A percentile compares a stretch with the other conserved stretches of the same genome.
These are phyloP conservation scores for Blastobotrys petasosporus DNA, from an alignment of 1,139 yeast species.

Conservation along the genomic window DNA sequence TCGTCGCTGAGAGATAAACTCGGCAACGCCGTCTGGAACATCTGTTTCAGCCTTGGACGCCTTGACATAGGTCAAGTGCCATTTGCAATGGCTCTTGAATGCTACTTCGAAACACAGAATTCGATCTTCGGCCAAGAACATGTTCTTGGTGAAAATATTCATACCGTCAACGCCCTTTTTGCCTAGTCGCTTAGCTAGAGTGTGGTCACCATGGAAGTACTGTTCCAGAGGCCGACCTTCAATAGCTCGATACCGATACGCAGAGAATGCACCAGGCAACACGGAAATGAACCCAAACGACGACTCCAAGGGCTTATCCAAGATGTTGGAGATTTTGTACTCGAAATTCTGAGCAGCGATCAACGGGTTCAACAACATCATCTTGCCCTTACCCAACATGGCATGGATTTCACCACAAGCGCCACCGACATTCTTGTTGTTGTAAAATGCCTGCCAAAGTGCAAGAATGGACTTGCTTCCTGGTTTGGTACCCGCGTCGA, in stretches of 20 bases:
- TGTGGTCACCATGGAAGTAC: constrained; percentile 87
- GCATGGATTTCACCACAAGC: constrained; percentile 97
- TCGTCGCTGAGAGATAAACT: constrained; percentile 84
- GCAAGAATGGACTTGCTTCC: constrained; percentile 79
- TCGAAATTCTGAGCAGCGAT: constrained; percentile 97
- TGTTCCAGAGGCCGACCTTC: constrained; percentile 64
- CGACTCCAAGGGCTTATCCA: constrained; percentile 92
- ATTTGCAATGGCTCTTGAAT: constrained; percentile 67
- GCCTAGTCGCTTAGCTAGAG: constrained; percentile 40
- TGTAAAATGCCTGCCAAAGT: constrained; percentile 93
- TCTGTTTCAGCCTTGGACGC: constrained; percentile 93
- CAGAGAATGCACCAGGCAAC: constrained; percentile 93
- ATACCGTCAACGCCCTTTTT: constrained; percentile 44
- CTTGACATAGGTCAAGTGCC: constrained; percentile 86
- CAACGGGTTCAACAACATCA: constrained; percentile 72
- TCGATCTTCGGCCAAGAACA: constrained; percentile 95
- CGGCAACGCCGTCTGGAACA: constrained; percentile 84
- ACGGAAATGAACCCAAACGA: constrained; percentile 90
- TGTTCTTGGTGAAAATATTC: constrained; percentile 80
- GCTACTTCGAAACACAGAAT: constrained; percentile 89
- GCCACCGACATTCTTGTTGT: constrained; percentile 94
- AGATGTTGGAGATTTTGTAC: constrained; percentile 88
- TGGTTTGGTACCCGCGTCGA: constrained; percentile 96
- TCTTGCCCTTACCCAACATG: constrained; percentile 82
- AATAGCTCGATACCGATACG: constrained; percentile 45